Evolutionary conservation across 176 grass and related monocot genomes (phyloP).

Genomic region (Calamus simplicifolius): DNA sequence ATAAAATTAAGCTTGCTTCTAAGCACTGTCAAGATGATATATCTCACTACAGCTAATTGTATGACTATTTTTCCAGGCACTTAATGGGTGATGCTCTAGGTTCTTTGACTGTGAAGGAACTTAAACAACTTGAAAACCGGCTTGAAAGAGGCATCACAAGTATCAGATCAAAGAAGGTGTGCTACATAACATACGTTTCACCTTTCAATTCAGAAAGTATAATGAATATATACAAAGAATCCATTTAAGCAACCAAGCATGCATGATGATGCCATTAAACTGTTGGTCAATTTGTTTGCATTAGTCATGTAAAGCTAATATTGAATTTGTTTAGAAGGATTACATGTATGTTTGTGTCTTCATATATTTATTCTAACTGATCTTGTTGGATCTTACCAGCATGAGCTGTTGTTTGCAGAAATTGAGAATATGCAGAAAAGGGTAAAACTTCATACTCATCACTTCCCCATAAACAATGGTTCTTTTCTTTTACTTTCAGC

Average conservation of each 20-base stretch:
- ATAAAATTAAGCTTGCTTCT: no score
- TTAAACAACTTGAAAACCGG: conserved; percentile 66
- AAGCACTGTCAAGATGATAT: no score
- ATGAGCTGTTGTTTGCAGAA: conserved; percentile 54
- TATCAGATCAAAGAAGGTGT: conserved; percentile 71
- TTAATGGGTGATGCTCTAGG: conserved; percentile 49
- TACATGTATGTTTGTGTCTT: neutral
- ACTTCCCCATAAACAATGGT: neutral
- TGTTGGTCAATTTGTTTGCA: no score
- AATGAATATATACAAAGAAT: no score
- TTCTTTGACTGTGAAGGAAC: conserved; percentile 51
- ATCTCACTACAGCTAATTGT: no score
- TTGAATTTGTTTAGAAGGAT: neutral
- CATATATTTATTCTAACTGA: neutral
- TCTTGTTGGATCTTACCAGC: conserved; percentile 26
- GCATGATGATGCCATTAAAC: no score
- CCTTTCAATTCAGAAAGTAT: neutral
- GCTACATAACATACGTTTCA: neutral
- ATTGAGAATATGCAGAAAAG: conserved; percentile 62
- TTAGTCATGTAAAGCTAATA: no score
- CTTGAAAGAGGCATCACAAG: conserved; percentile 72
- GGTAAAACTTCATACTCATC: conserved; percentile 21
- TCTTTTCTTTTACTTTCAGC: no score
- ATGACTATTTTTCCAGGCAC: conserved; percentile 25
- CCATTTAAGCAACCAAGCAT: no score